Evolutionary conservation across 306 rosid species (phyloP).

Genomic region (Vicia sativa): DNA sequence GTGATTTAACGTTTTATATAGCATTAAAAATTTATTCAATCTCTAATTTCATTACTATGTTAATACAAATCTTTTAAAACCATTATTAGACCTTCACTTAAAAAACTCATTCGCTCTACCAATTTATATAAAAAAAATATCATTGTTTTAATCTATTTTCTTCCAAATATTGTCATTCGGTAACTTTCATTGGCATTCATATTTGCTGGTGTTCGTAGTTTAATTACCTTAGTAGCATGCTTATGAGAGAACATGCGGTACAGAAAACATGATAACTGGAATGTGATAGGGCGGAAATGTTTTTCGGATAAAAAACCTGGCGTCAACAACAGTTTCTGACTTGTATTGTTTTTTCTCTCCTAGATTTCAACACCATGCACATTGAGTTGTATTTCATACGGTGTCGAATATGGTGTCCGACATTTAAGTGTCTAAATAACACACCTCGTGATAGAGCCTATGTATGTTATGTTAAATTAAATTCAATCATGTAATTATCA

Average conservation of each 20-base stretch:
- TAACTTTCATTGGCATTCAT: too few species aligned
- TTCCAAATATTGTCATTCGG: too few species aligned
- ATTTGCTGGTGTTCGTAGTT: too few species aligned
- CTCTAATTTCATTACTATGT: background rate
- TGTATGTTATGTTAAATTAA: too few species aligned
- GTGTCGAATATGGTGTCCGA: background rate
- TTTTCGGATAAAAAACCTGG: background rate
- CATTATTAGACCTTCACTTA: too few species aligned
- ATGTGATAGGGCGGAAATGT: background rate
- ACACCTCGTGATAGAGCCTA: background rate
- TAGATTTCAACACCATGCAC: background rate
- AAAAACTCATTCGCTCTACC: too few species aligned
- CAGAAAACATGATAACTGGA: too few species aligned
- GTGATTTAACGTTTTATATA: background rate
- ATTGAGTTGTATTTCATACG: background rate
- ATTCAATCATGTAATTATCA: too few species aligned
- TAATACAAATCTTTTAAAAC: background rate
- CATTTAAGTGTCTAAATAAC: background rate
- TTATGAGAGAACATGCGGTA: too few species aligned
- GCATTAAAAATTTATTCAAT: background rate
- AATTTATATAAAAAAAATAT: too few species aligned
- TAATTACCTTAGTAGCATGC: too few species aligned
- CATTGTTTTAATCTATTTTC: too few species aligned
- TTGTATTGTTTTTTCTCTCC: background rate
- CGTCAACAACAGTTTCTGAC: background rate